These are phyloP conservation scores for Alternaria viburni DNA, from an alignment of 2,329 filamentous ascomycete species.

Conservation along the genomic window DNA sequence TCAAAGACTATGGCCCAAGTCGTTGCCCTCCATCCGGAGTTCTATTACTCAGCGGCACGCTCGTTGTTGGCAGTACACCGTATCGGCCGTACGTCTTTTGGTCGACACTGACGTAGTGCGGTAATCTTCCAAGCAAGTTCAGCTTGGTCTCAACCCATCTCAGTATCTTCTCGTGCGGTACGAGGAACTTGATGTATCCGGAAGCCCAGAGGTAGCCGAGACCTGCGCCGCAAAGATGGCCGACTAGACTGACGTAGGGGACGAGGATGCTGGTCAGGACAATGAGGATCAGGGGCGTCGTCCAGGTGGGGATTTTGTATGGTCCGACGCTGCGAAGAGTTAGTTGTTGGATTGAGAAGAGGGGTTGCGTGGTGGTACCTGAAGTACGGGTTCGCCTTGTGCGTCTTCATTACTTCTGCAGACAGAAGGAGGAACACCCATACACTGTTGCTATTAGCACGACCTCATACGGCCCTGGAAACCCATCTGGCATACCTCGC, in stretches of 20 bases:
- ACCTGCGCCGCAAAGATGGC: conserved; percentile 81
- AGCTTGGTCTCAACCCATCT: conserved; percentile 89
- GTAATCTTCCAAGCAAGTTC: conserved; percentile 81
- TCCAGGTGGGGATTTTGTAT: conserved; percentile 87
- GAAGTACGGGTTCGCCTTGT: conserved; percentile 79
- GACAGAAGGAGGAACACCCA: conserved; percentile 92
- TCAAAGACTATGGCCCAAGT: conserved; percentile 29
- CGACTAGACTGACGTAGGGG: conserved; percentile 81
- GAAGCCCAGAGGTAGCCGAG: conserved; percentile 89
- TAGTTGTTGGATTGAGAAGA: conserved; percentile 32
- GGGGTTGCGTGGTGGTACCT: conserved; percentile 52
- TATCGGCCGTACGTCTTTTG: conserved; percentile 96
- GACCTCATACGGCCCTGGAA: fast-evolving
- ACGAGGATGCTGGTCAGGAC: conserved; percentile 78
- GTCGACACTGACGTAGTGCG: conserved; percentile 92
- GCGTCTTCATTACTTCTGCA: conserved; percentile 85
- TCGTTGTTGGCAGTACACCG: conserved; percentile 73
- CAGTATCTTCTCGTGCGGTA: conserved; percentile 85
- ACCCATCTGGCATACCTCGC: conserved; percentile 67
- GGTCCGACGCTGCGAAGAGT: conserved; percentile 57
- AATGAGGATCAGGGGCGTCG: conserved; percentile 78
- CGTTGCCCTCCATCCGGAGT: conserved; percentile 41
- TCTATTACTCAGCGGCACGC: conserved; percentile 27
- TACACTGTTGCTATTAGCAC: conserved; percentile 62
- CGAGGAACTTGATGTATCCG: conserved; percentile 86